Base-by-base conservation (phyloP, 345 rosid species). In the Erodium maritimum region DNA sequence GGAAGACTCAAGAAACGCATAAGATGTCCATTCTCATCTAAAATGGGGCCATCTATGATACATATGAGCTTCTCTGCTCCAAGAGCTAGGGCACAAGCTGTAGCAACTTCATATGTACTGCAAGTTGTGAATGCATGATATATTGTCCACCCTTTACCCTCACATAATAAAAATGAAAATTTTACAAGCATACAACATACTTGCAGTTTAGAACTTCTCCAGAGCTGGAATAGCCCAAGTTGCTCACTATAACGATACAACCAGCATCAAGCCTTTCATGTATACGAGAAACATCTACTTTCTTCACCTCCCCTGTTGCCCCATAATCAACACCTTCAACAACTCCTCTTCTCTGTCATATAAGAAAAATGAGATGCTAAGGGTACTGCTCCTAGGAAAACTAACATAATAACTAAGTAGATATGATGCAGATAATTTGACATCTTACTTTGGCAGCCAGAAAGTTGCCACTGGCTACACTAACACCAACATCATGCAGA, bases 201-300 rank as follows among this genome's bases (percentile, higher is more conserved):
- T 91, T 91, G 98, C 98, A 91, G 69, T 86, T 91, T 46, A 91
- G 75, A 69, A 91, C 96, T 83, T 91, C 96, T 65, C 98, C 98
- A 37, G 96, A 79, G 71, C 96, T 88, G 55, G 98, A 91, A 67
- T 86, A 77, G 14, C 98, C 98, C 64, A 91, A 72, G 80, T 91
- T 91, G 81, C 90, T 91, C 65, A 91, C 58, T 61, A 86, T 63
- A 61, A 86, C 93, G 46, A 91, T 73, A 66, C 93, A 86, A 65
- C 88, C 95, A 73, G 82, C 71, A 68, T 88, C 91, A 71, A 88
- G 96, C 75, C 98, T 82, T 74, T 91, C 86, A 1, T 82, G 71
- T 73, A 91, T 84, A 60, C 95, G 87, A 71, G 71, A 64, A 24
- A 83, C 90, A 62, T 91, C 96, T 63, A 88, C 85, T 71, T 84